phyloP scores from a whole-genome alignment of 495 filamentous ascomycete species.

The Friedmanniomyces endolithicus region DNA sequence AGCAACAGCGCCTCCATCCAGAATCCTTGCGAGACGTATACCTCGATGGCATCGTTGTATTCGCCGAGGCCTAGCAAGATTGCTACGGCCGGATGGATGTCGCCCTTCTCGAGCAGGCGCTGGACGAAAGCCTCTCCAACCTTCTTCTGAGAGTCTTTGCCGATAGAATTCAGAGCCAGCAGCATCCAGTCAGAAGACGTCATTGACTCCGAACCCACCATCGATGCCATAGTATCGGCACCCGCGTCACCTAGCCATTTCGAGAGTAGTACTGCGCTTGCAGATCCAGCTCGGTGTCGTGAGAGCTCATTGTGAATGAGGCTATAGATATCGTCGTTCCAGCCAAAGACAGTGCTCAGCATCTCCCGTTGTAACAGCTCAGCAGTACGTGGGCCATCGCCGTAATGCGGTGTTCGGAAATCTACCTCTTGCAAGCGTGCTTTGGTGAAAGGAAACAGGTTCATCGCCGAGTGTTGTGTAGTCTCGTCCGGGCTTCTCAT shows the following conservation, averaged over 20 bases:
- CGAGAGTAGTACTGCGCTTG: slow-evolving; percentile 63
- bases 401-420: slow-evolving; percentile 54
- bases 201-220: slow-evolving; percentile 63
- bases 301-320: slow-evolving; percentile 78
- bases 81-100: slow-evolving; percentile 81
- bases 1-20: slow-evolving; percentile 85
- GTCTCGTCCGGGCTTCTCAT: slow-evolving; percentile 46
- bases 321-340: slow-evolving; percentile 73
- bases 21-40: slow-evolving; percentile 82
- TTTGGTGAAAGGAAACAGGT: slow-evolving; percentile 59
- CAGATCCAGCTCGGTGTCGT: slow-evolving; percentile 57
- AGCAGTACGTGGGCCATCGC: slow-evolving; percentile 55
- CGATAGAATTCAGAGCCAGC: slow-evolving; percentile 80
- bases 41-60: slow-evolving; percentile 86
- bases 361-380: slow-evolving; percentile 83
- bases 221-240: slow-evolving; percentile 65
- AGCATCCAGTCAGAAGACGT: slow-evolving; percentile 95
- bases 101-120: slow-evolving; percentile 74
- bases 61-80: slow-evolving; percentile 88
- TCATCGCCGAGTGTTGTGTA: slow-evolving; percentile 41
- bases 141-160: slow-evolving; percentile 68
- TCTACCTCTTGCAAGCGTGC: slow-evolving; percentile 66
- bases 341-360: slow-evolving; percentile 90
- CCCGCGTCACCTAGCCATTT: slow-evolving; percentile 88
- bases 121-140: slow-evolving; percentile 87